Conservation (phyloP, 2,329 filamentous ascomycete species). For the Xylaria polymorpha region DNA sequence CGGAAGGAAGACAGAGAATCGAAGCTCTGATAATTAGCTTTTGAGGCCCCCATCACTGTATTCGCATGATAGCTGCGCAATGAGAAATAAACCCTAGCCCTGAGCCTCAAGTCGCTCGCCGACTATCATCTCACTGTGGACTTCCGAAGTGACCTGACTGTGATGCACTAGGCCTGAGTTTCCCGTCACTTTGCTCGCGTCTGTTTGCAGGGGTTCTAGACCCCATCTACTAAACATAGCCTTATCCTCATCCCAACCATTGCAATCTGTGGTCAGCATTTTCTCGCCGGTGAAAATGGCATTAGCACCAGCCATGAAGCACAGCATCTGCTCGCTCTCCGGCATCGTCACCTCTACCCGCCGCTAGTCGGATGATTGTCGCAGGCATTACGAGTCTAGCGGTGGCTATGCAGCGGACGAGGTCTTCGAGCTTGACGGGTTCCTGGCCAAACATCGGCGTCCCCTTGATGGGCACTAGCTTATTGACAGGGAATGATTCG, state of each 20-base stretch:
- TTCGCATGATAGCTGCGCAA: conserved; percentile 1
- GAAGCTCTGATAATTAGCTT: conserved; percentile 14
- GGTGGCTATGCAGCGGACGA: conserved; percentile 85
- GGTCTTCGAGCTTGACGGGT: conserved; percentile 79
- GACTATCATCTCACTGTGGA: background rate
- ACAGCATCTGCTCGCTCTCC: conserved; percentile 89
- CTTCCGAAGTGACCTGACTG: background rate
- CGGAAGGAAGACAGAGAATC: background rate
- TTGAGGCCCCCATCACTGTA: background rate
- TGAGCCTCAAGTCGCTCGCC: conserved; percentile 19
- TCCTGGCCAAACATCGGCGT: conserved; percentile 83
- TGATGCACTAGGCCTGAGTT: conserved; percentile 5
- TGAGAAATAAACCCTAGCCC: conserved; percentile 2
- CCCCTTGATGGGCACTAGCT: conserved; percentile 89
- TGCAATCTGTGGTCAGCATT: conserved; percentile 93
- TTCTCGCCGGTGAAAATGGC: conserved; percentile 96
- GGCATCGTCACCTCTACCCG: conserved; percentile 85
- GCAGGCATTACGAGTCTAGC: conserved; percentile 84
- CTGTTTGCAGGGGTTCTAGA: conserved; percentile 75
- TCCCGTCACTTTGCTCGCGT: conserved; percentile 20
- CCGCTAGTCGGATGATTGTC: conserved; percentile 88
- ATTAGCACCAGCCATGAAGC: conserved; percentile 91
- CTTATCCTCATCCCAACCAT: conserved; percentile 89
- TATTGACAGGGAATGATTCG: conserved; percentile 92
- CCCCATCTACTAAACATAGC: conserved; percentile 88